Evolutionary conservation across 345 rosid genomes (phyloP).

Genomic region (Corymbia maculata): DNA sequence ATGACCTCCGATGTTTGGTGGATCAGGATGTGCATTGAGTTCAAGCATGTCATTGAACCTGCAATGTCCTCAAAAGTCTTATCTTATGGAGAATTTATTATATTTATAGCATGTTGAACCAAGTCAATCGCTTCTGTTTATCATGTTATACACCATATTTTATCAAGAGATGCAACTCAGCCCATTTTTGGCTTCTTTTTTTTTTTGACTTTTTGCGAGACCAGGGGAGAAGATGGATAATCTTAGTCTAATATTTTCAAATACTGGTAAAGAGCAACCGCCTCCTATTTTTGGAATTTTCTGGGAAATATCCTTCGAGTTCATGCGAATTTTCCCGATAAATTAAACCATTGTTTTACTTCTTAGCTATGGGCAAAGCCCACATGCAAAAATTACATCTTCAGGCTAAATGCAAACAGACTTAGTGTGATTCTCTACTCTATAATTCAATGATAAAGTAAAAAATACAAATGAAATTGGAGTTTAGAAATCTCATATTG

Average conservation of each 20-base stretch:
- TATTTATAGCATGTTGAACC: too few relatives aligned
- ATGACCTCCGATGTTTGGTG: background rate
- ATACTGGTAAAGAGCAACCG: background rate
- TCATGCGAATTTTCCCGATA: background rate
- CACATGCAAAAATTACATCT: background rate
- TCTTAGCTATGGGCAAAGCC: background rate
- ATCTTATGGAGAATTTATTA: too few relatives aligned
- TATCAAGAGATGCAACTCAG: too few relatives aligned
- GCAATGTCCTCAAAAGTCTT: background rate
- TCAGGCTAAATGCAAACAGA: background rate
- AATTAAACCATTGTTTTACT: background rate
- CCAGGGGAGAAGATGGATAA: too few relatives aligned
- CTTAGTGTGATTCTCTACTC: background rate
- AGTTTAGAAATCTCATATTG: rapidly evolving
- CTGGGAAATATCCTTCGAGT: background rate
- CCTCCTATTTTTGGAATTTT: background rate
- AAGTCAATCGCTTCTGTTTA: too few relatives aligned
- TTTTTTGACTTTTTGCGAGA: too few relatives aligned
- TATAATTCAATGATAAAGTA: background rate
- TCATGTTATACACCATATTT: too few relatives aligned
- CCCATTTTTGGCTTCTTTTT: too few relatives aligned
- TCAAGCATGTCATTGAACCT: background rate
- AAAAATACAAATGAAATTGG: background rate
- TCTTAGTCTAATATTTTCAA: too few relatives aligned
- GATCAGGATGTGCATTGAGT: too few relatives aligned